A percentile compares a stretch with the other conserved stretches of the same genome.
Evolutionary conservation across 106 monocot genomes (phyloP).

Genomic region (Apostasia shenzhenica): DNA sequence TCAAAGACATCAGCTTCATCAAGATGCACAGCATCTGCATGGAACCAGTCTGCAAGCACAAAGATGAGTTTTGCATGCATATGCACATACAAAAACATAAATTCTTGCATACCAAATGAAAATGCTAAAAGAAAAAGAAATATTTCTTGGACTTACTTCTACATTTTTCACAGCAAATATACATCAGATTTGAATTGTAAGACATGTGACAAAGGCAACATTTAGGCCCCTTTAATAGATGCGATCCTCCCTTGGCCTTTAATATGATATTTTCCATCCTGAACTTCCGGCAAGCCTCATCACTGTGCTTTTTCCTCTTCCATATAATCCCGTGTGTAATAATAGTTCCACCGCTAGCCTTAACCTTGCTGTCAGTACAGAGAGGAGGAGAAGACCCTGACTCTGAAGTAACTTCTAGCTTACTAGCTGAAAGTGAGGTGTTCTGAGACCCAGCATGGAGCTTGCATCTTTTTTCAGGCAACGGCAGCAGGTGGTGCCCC

Average conservation of each 20-base stretch:
- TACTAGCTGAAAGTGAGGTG: slow-evolving; percentile 1
- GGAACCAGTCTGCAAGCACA: slow-evolving; percentile 66
- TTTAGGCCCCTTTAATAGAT: slow-evolving; percentile 17
- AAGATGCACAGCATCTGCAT: slow-evolving; percentile 75
- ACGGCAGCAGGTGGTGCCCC: neutral
- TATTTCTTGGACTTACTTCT: slow-evolving; percentile 29
- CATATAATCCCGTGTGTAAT: slow-evolving; percentile 56
- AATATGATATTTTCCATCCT: slow-evolving; percentile 48
- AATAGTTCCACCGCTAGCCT: slow-evolving; percentile 7
- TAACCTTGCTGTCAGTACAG: slow-evolving; percentile 17
- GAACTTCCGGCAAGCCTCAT: slow-evolving; percentile 33
- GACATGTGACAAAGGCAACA: slow-evolving; percentile 54
- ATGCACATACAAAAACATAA: neutral
- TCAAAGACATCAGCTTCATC: slow-evolving; percentile 51
- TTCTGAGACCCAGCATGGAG: slow-evolving; percentile 5
- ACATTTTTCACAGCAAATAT: slow-evolving; percentile 76
- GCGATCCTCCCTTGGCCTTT: slow-evolving; percentile 25
- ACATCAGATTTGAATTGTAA: slow-evolving; percentile 60
- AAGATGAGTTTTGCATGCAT: neutral
- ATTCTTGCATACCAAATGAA: neutral
- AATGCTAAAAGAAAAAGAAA: neutral
- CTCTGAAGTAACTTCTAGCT: slow-evolving; percentile 11
- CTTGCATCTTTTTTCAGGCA: slow-evolving; percentile 1
- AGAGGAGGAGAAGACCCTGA: slow-evolving; percentile 9
- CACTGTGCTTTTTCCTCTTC: slow-evolving; percentile 40